Evolutionary conservation across 495 filamentous ascomycete genomes (phyloP), one percentile per base, ranked within the genome.

Genomic region (Neurospora terricola): DNA sequence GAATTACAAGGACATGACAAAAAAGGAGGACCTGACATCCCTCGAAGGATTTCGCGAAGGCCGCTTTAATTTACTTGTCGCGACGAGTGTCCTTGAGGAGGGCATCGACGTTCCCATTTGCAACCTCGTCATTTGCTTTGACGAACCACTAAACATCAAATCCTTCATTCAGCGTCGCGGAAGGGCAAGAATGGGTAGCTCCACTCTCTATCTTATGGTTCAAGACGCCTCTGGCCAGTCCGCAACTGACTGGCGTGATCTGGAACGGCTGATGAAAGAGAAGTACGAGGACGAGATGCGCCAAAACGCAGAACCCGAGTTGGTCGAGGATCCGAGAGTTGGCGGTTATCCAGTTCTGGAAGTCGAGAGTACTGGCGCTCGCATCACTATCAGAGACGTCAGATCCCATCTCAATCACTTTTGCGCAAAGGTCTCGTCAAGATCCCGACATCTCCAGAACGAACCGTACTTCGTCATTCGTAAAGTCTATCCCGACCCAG

Each of bases 131-230:
- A 85, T 97, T n/a, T 96, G 93, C 77, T 97, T 92, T 77, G 89
- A 97, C 73, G 82, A 86, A 45, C 93, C 93, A 5, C 79, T 83
- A 7, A 95, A 91, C 71, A 81, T 97, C 38, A 95, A 94, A 76
- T 92, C 93, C 0, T 97, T 95, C 79, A 89, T 99, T 21, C 95
- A 99, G 79, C 87, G 94, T 27, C 89, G 95, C 18, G 95, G 95
- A 2, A 86, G 96, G 71, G 95, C 95, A 7, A 86, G 96, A 54
- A 90, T 91, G 78, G 80, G 84, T 72, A 80, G 87, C 27, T 97
- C 94, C 1, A 91, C 86, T 38, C 92, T 93, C 77, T 85, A 91
- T 27, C 83, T 98, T 5, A 83, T 98, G 75, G 82, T 82, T 38
- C 73, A 81, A 16, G 79, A 81, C 1, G 34, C 79, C 69, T 45